These are phyloP conservation scores for Echeveria elegans DNA, from an alignment of 164 flowering plant species.

Conservation along the genomic window DNA sequence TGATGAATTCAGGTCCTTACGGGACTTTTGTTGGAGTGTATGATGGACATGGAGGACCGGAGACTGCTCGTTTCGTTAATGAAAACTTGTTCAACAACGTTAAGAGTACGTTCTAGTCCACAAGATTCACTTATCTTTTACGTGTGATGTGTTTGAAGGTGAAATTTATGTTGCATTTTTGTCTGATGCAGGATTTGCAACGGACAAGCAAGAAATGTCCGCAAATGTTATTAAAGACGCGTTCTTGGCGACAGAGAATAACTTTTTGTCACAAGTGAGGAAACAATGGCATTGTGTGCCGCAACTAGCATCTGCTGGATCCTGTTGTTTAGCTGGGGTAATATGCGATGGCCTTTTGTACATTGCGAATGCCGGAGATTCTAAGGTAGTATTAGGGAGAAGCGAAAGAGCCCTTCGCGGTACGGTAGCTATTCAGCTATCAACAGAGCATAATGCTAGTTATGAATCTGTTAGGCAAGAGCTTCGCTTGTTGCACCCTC, in stretches of 20 bases:
- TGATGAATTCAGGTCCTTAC: conserved; percentile 26
- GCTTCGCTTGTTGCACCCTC: conserved; percentile 41
- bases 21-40: conserved; percentile 65
- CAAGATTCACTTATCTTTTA: conserved; percentile 4
- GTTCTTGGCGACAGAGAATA: conserved; percentile 42
- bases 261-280: conserved; percentile 42
- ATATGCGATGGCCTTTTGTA: conserved; percentile 40
- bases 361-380: conserved; percentile 59
- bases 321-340: conserved; percentile 57
- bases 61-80: conserved; percentile 42
- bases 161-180: background rate
- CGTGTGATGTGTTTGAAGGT: background rate
- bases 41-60: conserved; percentile 72
- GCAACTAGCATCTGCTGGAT: conserved; percentile 50
- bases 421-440: conserved; percentile 38
- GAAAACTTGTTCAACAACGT: conserved; percentile 39
- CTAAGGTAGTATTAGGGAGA: conserved; percentile 48
- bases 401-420: conserved; percentile 16
- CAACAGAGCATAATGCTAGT: conserved; percentile 59
- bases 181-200: conserved; percentile 31
- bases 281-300: conserved; percentile 44
- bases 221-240: conserved; percentile 42
- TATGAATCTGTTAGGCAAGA: conserved; percentile 50
- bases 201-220: conserved; percentile 38
- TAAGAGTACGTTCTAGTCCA: conserved; percentile 39